phyloP scores from a whole-genome alignment of 1,139 yeast species.

The Yamadazyma atmosphaerica region DNA sequence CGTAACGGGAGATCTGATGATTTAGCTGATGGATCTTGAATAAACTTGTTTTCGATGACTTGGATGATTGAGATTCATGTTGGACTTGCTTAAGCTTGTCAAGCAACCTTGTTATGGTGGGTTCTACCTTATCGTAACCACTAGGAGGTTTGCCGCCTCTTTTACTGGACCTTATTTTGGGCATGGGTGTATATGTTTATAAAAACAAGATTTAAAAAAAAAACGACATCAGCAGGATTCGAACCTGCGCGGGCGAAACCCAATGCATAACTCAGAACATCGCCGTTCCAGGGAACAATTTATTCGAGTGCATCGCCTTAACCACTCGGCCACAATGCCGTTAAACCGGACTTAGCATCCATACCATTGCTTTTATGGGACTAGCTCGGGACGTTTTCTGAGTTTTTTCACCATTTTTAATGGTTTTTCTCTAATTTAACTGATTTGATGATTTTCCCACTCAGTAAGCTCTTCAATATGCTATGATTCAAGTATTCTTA shows the following conservation, averaged over 20 bases:
- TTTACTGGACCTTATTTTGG: constrained; percentile 39
- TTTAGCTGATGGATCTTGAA: constrained; percentile 73
- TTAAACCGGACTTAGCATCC: no score
- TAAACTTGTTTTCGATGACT: constrained; percentile 50
- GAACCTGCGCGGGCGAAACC: constrained; percentile 89
- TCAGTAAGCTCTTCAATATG: background rate
- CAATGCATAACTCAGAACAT: constrained; percentile 53
- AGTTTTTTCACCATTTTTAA: background rate
- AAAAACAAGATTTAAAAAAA: no score
- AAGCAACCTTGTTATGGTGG: constrained; percentile 65
- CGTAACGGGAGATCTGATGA: constrained; percentile 76
- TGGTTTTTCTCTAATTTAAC: background rate
- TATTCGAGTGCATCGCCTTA: constrained; percentile 81
- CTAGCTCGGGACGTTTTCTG: no score
- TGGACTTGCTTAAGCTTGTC: constrained; percentile 62
- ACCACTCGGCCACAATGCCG: constrained; percentile 78
- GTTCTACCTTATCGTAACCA: constrained; percentile 74
- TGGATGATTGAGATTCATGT: constrained; percentile 20
- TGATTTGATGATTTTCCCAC: background rate
- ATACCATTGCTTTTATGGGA: no score
- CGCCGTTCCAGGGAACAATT: constrained; percentile 7
- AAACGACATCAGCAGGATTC: constrained; percentile 83
- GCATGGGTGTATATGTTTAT: no score
- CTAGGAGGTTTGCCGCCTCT: constrained; percentile 61
- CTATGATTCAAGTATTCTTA: background rate